Evolutionary conservation across 176 grass and related monocot species (phyloP).

Genomic region (Otatea glauca): DNA sequence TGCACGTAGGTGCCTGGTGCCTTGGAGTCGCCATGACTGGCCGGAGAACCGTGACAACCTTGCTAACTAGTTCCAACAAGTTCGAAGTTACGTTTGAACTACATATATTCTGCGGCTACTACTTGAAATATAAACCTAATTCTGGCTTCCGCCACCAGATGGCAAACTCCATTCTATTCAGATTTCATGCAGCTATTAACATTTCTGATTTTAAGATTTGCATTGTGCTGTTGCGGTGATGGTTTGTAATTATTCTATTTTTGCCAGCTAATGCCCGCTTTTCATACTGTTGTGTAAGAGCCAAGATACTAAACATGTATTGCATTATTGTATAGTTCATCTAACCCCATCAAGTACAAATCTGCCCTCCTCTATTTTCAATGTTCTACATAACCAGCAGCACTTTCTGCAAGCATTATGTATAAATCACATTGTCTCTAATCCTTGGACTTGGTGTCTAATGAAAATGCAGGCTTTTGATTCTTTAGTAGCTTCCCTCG

Average conservation of each 20-base stretch:
- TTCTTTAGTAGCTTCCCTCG: conserved; percentile 74
- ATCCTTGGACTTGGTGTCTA: conserved; percentile 23
- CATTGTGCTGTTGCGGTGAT: neutral
- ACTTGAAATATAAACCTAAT: conserved; percentile 27
- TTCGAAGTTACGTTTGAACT: conserved; percentile 1
- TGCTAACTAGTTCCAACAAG: neutral
- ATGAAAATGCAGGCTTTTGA: conserved; percentile 68
- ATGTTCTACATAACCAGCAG: neutral
- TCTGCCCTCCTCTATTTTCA: neutral
- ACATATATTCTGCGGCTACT: neutral
- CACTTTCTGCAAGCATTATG: conserved; percentile 17
- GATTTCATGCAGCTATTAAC: neutral
- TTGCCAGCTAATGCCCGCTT: neutral
- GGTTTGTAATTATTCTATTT: neutral
- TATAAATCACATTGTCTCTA: conserved; percentile 30
- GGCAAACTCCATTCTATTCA: neutral
- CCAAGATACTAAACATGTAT: neutral
- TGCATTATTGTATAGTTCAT: neutral
- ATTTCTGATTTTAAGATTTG: neutral
- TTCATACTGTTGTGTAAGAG: conserved; percentile 20
- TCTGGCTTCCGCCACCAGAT: conserved; percentile 8
- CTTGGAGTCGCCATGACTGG: too few species aligned
- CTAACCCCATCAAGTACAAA: conserved; percentile 1
- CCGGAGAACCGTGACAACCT: too few species aligned
- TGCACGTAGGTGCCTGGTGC: too few species aligned